Evolutionary conservation across 345 rosid genomes (phyloP), one percentile per base, ranked within the genome.

Genomic region (Citrus reticulata): DNA sequence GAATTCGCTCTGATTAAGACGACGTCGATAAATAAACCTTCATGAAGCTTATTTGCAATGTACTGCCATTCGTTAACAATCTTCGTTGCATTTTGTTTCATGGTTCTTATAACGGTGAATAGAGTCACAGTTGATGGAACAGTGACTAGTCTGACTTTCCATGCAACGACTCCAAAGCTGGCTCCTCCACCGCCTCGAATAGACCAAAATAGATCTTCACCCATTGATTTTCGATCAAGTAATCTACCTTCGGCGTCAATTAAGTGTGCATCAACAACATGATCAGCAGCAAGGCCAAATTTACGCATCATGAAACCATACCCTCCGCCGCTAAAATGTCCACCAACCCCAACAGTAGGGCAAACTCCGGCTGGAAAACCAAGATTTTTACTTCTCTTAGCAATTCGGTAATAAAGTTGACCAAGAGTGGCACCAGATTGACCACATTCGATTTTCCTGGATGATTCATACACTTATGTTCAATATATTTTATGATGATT

Each of bases 151-250:
- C 25, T 25, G 25, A 25, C 25, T 25, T 25, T 25, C 25, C 25
- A 25, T 25, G 25, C 25, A 25, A 25, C 25, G 25, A 25, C 94
- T 1, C 93, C 92, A 63, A 87, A 92, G 73, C 89, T 92, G 20
- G 89, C 93, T 8, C 89, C 91, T 1, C 96, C 93, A 7, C 94
- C 93, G 11, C 95, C 93, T 24, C 82, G 74, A 4, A 92, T 86
- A 4, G 93, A 91, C 93, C 94, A 92, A 68, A 92, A 89, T 32
- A 90, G 85, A 55, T 90, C 90, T 67, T 92, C 96, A 40, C 92
- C 93, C 92, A 91, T 90, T 6, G 85, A 51, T 32, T 81, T 77
- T 14, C 93, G 35, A 74, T 86, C 72, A 2, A 85, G 81, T 17
- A 92, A 35, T 19, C 63, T 77, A 0, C 93, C 91, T n/a, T 83